Evolutionary conservation across 768 basidiomycete species (phyloP), one percentile per base, ranked within the genome.

Genomic region (Tylopilus sp.): DNA sequence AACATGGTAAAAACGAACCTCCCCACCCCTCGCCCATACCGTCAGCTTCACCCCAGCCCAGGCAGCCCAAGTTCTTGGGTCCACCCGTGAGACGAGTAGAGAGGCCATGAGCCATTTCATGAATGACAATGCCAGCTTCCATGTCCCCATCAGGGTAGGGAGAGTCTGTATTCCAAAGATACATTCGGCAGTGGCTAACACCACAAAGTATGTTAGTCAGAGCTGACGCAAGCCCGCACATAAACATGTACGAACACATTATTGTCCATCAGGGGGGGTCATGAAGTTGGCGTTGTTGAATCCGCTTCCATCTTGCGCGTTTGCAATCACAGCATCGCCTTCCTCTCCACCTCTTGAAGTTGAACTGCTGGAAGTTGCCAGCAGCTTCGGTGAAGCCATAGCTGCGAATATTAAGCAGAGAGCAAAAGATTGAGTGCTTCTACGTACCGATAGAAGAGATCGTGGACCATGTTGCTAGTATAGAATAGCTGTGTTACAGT

Each of bases 11-110:
- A 14, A 22, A 70, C 74, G 43, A 51, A 80, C 83, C 85, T 57
- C 94, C 94, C 94, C 94, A 97, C 14, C 94, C 94, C 72, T 97
- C 93, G 59, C 95, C 95, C 95, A 98, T 98, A 24, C 94, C 96
- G 36, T 96, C 96, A 25, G 85, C 79, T 74, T 98, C 94, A 46
- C 96, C 95, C 86, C 89, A 98, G 12, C 92, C 92, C 51, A 98
- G 84, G 68, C 95, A 97, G 3, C 89, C 90, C 26, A 91, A 94
- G 74, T 96, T 91, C 49, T 82, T 78, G 0, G 94, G 94, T 3
- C 96, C 96, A 69, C 96, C 96, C 9, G 96, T 98, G 56, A 98
- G 70, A 63, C 96, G 88, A 3, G 93, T 99, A 66, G 89, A 92
- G 44, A 98, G 74, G 54, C 96, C 96, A 69, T 99, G 96, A 47